phyloP scores from a whole-genome alignment of 2,329 filamentous ascomycete species.

The Xylariaceae sp. region DNA sequence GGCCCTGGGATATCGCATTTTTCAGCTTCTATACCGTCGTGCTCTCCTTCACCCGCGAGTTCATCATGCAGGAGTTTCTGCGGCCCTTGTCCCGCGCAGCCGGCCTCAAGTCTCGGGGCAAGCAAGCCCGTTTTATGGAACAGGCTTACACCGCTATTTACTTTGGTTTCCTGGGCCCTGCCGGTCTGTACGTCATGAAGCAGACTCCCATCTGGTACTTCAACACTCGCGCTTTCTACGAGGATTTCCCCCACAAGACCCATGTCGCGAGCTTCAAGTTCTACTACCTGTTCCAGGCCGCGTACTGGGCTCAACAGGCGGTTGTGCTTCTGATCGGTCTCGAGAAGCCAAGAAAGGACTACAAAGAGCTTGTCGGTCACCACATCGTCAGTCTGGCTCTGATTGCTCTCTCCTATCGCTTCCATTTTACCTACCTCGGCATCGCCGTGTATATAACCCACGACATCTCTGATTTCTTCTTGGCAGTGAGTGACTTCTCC shows the following conservation, averaged over 20 bases:
- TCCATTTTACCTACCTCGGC: constrained; percentile 96
- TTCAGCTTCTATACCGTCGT: constrained; percentile 69
- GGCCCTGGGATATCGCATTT: constrained; percentile 70
- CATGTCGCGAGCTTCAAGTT: constrained; percentile 84
- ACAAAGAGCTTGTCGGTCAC: constrained; percentile 86
- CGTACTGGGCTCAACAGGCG: constrained; percentile 93
- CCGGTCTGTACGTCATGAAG: constrained; percentile 67
- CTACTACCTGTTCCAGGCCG: constrained; percentile 91
- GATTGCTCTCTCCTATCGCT: constrained; percentile 84
- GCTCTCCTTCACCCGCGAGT: constrained; percentile 69
- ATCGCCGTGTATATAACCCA: constrained; percentile 91
- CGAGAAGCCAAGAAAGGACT: constrained; percentile 93
- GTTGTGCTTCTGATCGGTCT: constrained; percentile 82
- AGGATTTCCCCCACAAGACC: constrained; percentile 76
- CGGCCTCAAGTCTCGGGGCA: constrained; percentile 58
- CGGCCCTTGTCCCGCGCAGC: constrained; percentile 56
- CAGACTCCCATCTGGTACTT: constrained; percentile 94
- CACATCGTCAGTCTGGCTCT: constrained; percentile 84
- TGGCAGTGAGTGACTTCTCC: constrained; percentile 61
- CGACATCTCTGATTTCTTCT: constrained; percentile 92
- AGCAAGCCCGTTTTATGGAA: constrained; percentile 70
- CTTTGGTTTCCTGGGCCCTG: constrained; percentile 63
- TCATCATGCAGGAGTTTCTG: constrained; percentile 68
- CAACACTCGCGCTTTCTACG: constrained; percentile 87
- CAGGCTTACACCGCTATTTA: constrained; percentile 72